These are phyloP conservation scores for Boletus tylopilopsis DNA, from an alignment of 768 basidiomycete species.

Conservation along the genomic window DNA sequence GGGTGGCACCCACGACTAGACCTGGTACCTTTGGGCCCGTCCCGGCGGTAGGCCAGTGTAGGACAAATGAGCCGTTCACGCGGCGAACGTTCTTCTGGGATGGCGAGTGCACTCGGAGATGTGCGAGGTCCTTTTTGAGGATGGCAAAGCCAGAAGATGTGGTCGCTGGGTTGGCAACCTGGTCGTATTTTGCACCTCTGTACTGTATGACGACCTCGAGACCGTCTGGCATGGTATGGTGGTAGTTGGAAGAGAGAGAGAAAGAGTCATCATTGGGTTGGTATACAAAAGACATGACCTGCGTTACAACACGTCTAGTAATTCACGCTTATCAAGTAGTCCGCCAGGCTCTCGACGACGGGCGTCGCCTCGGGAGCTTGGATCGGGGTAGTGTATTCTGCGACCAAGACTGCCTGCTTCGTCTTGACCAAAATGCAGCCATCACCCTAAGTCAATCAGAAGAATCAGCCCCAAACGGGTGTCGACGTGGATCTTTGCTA, in stretches of 20 bases:
- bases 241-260: background rate
- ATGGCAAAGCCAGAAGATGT: constrained; percentile 18
- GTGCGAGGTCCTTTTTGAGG: constrained; percentile 27
- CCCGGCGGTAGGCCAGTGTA: constrained; percentile 22
- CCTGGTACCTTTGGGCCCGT: constrained; percentile 1
- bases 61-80: constrained; percentile 18
- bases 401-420: constrained; percentile 79
- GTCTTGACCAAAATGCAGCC: constrained; percentile 77
- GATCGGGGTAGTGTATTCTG: constrained; percentile 62
- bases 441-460: constrained; percentile 47
- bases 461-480: background rate
- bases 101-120: constrained; percentile 29
- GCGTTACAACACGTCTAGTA: constrained; percentile 43
- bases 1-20: background rate
- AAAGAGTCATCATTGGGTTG: too few relatives aligned
- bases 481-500: background rate
- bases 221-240: constrained; percentile 18
- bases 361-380: constrained; percentile 65
- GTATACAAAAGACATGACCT: too few relatives aligned
- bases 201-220: constrained; percentile 27
- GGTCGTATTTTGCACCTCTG: constrained; percentile 14
- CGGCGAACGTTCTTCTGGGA: constrained; percentile 27
- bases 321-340: constrained; percentile 63
- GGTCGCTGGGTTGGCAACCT: constrained; percentile 9
- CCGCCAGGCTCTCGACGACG: constrained; percentile 66